phyloP scores from a whole-genome alignment of 176 grass and related monocot genomes.

The Secale cereale region DNA sequence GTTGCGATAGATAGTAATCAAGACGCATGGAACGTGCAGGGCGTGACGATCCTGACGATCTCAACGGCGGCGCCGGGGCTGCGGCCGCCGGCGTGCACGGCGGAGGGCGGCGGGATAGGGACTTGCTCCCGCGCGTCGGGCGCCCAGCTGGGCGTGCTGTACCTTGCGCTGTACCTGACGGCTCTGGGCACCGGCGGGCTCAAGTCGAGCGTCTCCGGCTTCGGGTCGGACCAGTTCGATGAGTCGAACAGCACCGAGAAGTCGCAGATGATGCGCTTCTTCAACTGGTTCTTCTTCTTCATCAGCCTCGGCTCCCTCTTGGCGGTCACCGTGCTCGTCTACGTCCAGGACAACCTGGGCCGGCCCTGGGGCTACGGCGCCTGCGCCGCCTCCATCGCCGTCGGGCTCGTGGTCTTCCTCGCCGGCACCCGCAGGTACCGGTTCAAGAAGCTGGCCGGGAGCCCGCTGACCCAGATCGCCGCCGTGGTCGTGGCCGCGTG shows the following conservation, averaged over 20 bases:
- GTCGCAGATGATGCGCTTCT: slow-evolving; percentile 79
- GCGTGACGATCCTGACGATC: slow-evolving; percentile 74
- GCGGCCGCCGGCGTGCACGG: slow-evolving; percentile 42
- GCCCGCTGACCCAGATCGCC: slow-evolving; percentile 83
- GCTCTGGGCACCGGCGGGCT: slow-evolving; percentile 84
- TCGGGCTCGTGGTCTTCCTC: slow-evolving; percentile 62
- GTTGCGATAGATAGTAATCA: background rate
- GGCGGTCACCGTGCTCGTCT: slow-evolving; percentile 83
- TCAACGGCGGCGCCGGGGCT: slow-evolving; percentile 63
- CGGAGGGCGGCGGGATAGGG: background rate
- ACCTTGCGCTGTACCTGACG: slow-evolving; percentile 74
- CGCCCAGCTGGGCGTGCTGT: slow-evolving; percentile 56
- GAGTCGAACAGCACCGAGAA: slow-evolving; percentile 46
- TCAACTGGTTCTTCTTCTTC: slow-evolving; percentile 99
- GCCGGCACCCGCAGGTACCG: slow-evolving; percentile 66
- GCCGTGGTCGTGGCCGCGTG: slow-evolving; percentile 61
- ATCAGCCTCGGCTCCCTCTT: slow-evolving; percentile 87
- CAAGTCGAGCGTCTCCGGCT: slow-evolving; percentile 90
- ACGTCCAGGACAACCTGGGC: slow-evolving; percentile 85
- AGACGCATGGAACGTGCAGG: slow-evolving; percentile 24
- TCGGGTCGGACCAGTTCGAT: slow-evolving; percentile 97
- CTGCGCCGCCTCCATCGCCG: slow-evolving; percentile 50
- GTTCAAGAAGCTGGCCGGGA: slow-evolving; percentile 77
- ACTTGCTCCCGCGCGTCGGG: slow-evolving; percentile 43
- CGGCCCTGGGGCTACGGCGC: slow-evolving; percentile 68